Evolutionary conservation across 495 filamentous ascomycete genomes (phyloP), one percentile per base, ranked within the genome.

Genomic region (Paragyromitra xinjiangensis): DNA sequence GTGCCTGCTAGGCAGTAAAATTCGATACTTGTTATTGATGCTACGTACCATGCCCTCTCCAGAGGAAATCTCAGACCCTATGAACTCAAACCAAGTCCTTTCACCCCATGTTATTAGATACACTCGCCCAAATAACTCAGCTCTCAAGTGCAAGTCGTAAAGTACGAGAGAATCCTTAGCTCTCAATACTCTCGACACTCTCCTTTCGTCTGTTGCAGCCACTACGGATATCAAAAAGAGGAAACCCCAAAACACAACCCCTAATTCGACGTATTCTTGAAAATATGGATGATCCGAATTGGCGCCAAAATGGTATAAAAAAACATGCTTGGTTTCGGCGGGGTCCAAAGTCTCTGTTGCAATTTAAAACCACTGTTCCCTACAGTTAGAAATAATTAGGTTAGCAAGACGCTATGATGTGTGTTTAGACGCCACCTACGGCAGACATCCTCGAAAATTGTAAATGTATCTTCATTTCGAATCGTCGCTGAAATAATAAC

Each of bases 391-490:
- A 61, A 66, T 22, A 8, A 3, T 26, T 14, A 22, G 4, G 34
- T 71, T 73, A 78, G 75, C 73, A 39, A 78, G 74, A 69, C 65
- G 48, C 9, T 26, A 39, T 14, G 39, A 9, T 37, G 24, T 16
- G 19, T 40, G 40, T 40, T 29, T 42, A 19, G 50, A 53, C 58
- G 37, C 40, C 24, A 86, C 88, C 74, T 82, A 92, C 90, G 83
- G 82, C 90, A 92, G 45, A 83, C 86, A 45, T 84, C 74, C 50
- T 86, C 64, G 68, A 93, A 92, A 0, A 82, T 82, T 58, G 86
- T 82, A 80, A 91, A 88, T 0, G 91, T 93, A 37, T 90, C 82
- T 74, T 88, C 83, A 69, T 91, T 92, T 39, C 91, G 86, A 22
- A 92, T 83, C 1, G 90, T 89, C 9, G 87, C 89, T 0, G 90